A percentile compares a stretch with the other conserved stretches of the same genome.
Conservation (phyloP, 75 land plant genomes). For the Picea glauca region DNA sequence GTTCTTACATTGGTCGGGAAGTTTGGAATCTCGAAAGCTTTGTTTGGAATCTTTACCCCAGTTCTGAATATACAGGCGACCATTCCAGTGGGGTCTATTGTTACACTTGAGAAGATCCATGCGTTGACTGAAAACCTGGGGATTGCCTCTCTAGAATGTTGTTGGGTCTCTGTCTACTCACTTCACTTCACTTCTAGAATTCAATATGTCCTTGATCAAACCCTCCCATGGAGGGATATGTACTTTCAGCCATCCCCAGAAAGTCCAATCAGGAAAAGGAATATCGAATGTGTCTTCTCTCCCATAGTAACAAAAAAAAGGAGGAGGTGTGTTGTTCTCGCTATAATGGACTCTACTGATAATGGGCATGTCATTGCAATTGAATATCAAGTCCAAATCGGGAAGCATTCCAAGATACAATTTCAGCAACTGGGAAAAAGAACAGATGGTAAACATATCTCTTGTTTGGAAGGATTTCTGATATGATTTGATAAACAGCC, state of each 20-base stretch:
- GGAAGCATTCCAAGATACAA: slow-evolving; percentile 4
- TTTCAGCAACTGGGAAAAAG: slow-evolving; percentile 44
- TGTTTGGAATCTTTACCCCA: too few species aligned
- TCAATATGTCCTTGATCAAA: slow-evolving; percentile 24
- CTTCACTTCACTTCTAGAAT: too few species aligned
- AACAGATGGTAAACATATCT: slow-evolving; percentile 39
- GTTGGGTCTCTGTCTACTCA: too few species aligned
- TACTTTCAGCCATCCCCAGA: slow-evolving; percentile 77
- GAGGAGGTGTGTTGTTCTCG: not conserved
- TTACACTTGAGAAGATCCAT: too few species aligned
- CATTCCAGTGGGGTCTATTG: too few species aligned
- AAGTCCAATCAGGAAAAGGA: slow-evolving; percentile 76
- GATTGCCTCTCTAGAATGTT: too few species aligned
- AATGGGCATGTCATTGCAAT: slow-evolving; percentile 44
- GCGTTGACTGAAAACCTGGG: too few species aligned
- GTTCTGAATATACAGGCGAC: too few species aligned
- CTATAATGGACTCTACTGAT: slow-evolving; percentile 5
- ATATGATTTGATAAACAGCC: slow-evolving; percentile 15
- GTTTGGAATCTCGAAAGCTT: too few species aligned
- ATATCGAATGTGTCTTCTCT: slow-evolving; percentile 9
- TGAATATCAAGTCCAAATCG: slow-evolving; percentile 64
- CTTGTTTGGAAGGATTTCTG: slow-evolving; percentile 11
- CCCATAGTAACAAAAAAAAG: slow-evolving; percentile 50
- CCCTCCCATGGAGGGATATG: slow-evolving; percentile 53
- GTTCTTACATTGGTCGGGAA: too few species aligned